Evolutionary conservation across 164 flowering plant genomes (phyloP).

Genomic region (Cinnamomum micranthum): DNA sequence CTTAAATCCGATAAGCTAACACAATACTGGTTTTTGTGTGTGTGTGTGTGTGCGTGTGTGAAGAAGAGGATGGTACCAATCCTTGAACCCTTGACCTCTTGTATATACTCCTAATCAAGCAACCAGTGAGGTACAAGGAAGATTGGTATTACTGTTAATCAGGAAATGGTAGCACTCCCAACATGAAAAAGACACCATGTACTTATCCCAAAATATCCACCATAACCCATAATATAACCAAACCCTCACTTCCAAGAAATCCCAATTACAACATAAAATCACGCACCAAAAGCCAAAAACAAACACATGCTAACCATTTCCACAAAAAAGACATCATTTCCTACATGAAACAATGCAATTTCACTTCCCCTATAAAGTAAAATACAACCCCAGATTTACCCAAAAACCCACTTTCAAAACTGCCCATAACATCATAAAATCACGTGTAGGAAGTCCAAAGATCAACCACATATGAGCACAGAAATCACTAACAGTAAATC

Average conservation of each 20-base stretch:
- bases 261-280: conserved; percentile 8
- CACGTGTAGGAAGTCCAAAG: no score
- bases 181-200: not conserved
- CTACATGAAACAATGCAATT: not conserved
- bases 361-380: not conserved
- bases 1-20: not conserved
- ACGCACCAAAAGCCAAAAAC: not conserved
- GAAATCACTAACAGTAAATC: conserved; percentile 12
- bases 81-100: no score
- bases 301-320: not conserved
- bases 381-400: not conserved
- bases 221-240: not conserved
- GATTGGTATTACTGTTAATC: no score
- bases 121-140: no score
- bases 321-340: not conserved
- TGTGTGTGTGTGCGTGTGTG: no score
- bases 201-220: not conserved
- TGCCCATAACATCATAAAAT: not conserved
- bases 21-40: no score
- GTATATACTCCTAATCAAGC: no score
- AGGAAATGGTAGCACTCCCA: not conserved
- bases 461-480: no score
- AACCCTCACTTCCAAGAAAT: not conserved
- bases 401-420: not conserved
- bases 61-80: no score